Evolutionary conservation across 225 moss, liverwort and hornwort species (phyloP).

Genomic region (Takakia lepidozioides): DNA sequence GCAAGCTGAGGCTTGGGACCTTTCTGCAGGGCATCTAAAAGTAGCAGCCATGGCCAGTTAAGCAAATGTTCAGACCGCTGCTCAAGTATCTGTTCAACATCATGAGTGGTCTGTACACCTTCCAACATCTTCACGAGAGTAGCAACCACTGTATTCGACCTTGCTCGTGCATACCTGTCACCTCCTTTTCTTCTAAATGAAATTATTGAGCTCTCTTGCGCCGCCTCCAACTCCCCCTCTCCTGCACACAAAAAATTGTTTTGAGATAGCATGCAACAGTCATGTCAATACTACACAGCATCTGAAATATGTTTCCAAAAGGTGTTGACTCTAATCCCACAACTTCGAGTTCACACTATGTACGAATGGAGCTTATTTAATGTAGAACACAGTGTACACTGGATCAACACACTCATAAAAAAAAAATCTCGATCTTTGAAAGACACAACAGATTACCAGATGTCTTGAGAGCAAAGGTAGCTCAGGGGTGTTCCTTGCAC

Average conservation of each 20-base stretch:
- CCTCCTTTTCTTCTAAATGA: conserved; percentile 56
- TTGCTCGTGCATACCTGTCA: conserved; percentile 44
- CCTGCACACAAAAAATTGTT: conserved; percentile 14
- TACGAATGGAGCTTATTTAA: too few species aligned
- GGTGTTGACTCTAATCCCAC: too few species aligned
- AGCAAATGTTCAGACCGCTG: conserved; percentile 51
- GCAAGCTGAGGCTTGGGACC: conserved; percentile 86
- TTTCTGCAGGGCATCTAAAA: conserved; percentile 83
- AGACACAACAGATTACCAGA: too few species aligned
- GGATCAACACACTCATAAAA: too few species aligned
- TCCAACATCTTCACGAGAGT: conserved; percentile 64
- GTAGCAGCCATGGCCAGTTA: conserved; percentile 88
- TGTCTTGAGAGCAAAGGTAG: too few species aligned
- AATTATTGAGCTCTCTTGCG: conserved; percentile 20
- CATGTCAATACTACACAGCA: too few species aligned
- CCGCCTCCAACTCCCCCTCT: conserved; percentile 8
- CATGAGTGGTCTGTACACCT: conserved; percentile 37
- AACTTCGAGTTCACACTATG: too few species aligned
- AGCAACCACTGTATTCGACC: conserved; percentile 63
- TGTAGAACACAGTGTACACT: too few species aligned
- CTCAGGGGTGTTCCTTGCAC: too few species aligned
- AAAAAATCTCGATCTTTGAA: too few species aligned
- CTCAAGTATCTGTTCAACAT: conserved; percentile 56
- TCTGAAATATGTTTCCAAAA: too few species aligned
- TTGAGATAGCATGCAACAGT: too few species aligned